Percentiles rank a stretch among this genome's conserved stretches.
Evolutionary conservation across 192 early-diverging fungal species (phyloP).

Genomic region (Chytriomyces hyalinus): DNA sequence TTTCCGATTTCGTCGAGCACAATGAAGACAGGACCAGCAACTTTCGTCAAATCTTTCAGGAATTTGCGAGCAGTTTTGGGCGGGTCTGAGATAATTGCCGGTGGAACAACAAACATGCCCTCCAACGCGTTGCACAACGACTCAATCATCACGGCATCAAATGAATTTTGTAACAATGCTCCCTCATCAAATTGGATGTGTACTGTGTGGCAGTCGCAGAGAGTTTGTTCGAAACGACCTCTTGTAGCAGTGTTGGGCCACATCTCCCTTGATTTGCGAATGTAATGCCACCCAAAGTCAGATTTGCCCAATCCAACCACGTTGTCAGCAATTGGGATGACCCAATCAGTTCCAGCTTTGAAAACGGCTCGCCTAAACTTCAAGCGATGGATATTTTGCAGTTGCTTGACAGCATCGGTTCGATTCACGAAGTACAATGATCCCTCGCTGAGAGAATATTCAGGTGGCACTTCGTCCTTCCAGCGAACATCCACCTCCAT

Average conservation of each 20-base stretch:
- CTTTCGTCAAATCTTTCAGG: no score
- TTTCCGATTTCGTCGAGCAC: no score
- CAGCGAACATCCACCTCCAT: background rate
- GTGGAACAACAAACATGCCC: no score
- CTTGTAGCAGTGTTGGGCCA: conserved; percentile 3
- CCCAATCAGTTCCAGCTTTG: background rate
- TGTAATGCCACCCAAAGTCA: conserved; percentile 1
- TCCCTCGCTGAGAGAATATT: background rate
- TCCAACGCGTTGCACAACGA: no score
- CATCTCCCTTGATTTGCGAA: conserved; percentile 11
- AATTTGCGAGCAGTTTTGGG: no score
- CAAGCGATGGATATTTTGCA: background rate
- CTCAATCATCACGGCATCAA: conserved; percentile 22
- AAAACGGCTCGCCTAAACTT: background rate
- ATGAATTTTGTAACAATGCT: background rate
- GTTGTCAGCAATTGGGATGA: conserved; percentile 17
- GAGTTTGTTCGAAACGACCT: conserved; percentile 2
- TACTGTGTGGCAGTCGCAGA: conserved; percentile 24
- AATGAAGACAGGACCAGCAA: no score
- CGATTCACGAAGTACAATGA: conserved; percentile 13
- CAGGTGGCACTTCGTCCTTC: background rate
- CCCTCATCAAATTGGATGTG: background rate
- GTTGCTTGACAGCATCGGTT: conserved; percentile 10
- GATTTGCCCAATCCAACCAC: conserved; percentile 7
- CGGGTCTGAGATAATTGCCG: no score